These are phyloP conservation scores for Cnidoscolus chayamansa DNA, from an alignment of 441 rosid genomes.

Conservation along the genomic window DNA sequence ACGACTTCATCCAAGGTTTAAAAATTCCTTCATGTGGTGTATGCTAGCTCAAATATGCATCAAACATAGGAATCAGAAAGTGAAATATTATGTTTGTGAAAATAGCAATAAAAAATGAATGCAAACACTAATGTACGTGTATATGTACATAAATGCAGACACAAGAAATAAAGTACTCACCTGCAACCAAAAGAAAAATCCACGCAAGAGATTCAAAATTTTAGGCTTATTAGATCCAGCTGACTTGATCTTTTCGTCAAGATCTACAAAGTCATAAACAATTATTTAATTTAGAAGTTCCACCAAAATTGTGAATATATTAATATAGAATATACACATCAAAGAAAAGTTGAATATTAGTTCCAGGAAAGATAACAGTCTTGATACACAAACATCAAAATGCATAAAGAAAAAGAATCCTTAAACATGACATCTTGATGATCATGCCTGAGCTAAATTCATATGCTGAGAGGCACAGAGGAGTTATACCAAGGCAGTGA, in stretches of 20 bases:
- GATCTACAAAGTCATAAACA: conserved; percentile 34
- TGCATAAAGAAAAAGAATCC: background rate
- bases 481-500: background rate
- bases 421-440: background rate
- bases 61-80: background rate
- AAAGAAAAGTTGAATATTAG: background rate
- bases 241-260: conserved; percentile 21
- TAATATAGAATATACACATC: background rate
- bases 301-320: background rate
- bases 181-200: conserved; percentile 59
- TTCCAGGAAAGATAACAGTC: conserved; percentile 4
- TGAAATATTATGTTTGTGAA: background rate
- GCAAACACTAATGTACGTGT: background rate
- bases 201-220: conserved; percentile 55
- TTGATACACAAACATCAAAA: background rate
- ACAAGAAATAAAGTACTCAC: conserved; percentile 27
- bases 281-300: background rate
- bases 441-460: background rate
- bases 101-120: background rate
- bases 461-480: background rate
- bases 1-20: conserved; percentile 48
- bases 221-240: conserved; percentile 20
- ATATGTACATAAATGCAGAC: background rate
- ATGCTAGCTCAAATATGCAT: conserved; percentile 27
- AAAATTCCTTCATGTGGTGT: conserved; percentile 38